Conservation (phyloP, 2,329 filamentous ascomycete species). For the Diplocarpon rosae region DNA sequence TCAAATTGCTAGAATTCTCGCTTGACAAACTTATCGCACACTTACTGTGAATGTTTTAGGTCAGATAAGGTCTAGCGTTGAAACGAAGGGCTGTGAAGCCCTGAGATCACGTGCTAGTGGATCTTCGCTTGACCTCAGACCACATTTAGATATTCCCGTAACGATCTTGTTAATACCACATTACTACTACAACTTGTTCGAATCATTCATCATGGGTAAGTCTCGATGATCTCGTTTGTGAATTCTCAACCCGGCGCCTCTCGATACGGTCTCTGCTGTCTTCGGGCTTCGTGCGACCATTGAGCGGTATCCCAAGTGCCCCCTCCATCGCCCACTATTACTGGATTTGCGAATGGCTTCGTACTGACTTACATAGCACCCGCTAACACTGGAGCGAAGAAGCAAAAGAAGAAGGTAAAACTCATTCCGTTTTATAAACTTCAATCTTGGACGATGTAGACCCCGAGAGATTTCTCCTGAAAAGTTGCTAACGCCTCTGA, state of each 20-base stretch:
- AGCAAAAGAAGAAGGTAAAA: conserved; percentile 61
- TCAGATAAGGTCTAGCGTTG: neutral
- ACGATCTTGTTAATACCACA: too few relatives aligned
- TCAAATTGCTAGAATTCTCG: neutral
- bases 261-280: neutral
- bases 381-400: conserved; percentile 58
- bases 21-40: conserved; percentile 2
- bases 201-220: conserved; percentile 16
- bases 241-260: neutral
- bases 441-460: neutral
- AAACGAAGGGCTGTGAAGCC: neutral
- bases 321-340: neutral
- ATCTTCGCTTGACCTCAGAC: neutral
- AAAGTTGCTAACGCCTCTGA: conserved; percentile 4
- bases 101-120: neutral
- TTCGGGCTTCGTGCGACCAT: neutral
- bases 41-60: neutral
- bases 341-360: neutral
- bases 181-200: conserved; percentile 10
- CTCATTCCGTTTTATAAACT: neutral
- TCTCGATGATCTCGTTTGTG: neutral
- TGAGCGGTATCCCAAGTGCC: neutral
- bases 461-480: neutral
- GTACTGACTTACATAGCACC: conserved; percentile 31
- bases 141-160: neutral